Evolutionary conservation across 352 stramenopile genomes (phyloP).

Genomic region (Stephanocyclus meneghinianus): DNA sequence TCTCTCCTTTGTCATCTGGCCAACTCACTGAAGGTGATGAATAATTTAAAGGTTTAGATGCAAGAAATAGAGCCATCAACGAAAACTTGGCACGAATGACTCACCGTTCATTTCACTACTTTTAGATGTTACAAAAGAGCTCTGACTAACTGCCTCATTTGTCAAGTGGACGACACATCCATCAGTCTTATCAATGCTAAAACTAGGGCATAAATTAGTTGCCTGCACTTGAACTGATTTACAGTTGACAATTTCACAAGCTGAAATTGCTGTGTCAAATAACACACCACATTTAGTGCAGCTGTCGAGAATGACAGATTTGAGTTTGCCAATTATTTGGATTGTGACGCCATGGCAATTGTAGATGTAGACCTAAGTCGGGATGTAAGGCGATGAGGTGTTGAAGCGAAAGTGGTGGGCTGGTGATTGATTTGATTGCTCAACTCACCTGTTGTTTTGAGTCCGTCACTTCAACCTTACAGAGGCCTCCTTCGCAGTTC

Average conservation of each 20-base stretch:
- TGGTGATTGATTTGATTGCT: neutral
- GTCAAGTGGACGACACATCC: slow-evolving; percentile 94
- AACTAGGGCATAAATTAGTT: slow-evolving; percentile 90
- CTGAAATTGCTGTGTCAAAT: slow-evolving; percentile 94
- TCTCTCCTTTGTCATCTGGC: slow-evolving; percentile 88
- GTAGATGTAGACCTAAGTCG: slow-evolving; percentile 88
- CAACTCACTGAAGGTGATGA: slow-evolving; percentile 90
- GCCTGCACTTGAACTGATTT: slow-evolving; percentile 95
- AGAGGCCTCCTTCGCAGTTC: slow-evolving; percentile 73
- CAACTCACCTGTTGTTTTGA: slow-evolving; percentile 90
- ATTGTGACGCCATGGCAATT: slow-evolving; percentile 92
- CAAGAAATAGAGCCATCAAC: slow-evolving; percentile 19
- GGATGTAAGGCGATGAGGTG: neutral
- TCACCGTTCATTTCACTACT: slow-evolving; percentile 88
- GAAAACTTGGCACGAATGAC: slow-evolving; percentile 11
- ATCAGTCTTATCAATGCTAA: slow-evolving; percentile 99
- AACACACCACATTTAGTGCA: slow-evolving; percentile 95
- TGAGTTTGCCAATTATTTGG: slow-evolving; percentile 95
- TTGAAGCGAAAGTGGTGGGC: neutral
- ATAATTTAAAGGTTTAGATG: neutral
- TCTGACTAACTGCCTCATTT: slow-evolving; percentile 86
- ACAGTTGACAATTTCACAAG: slow-evolving; percentile 97
- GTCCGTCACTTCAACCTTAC: slow-evolving; percentile 89
- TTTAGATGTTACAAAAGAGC: slow-evolving; percentile 93
- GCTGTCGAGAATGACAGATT: slow-evolving; percentile 93